A percentile compares a stretch with the other conserved stretches of the same genome.
These are phyloP conservation scores for Saxophila tyrrhenica DNA, from an alignment of 495 filamentous ascomycete species.

Conservation along the genomic window DNA sequence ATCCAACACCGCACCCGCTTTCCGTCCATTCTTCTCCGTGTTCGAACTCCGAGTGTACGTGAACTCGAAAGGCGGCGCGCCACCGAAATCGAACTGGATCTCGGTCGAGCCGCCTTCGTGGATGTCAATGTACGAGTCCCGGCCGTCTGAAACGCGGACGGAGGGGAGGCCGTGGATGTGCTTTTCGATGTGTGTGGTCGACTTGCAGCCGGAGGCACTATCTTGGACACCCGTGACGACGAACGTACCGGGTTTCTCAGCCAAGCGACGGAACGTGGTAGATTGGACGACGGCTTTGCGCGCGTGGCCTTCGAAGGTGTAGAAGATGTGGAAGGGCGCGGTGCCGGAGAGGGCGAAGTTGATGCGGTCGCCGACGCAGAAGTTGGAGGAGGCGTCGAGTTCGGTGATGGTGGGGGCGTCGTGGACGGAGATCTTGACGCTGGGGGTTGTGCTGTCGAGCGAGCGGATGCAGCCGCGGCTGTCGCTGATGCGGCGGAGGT, in stretches of 20 bases:
- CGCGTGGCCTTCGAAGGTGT: conserved; percentile 66
- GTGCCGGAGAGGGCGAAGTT: conserved; percentile 80
- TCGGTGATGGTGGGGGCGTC: conserved; percentile 83
- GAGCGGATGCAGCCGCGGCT: conserved; percentile 68
- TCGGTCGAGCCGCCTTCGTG: conserved; percentile 91
- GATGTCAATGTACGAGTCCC: conserved; percentile 70
- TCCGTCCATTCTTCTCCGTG: conserved; percentile 54
- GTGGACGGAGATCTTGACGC: conserved; percentile 77
- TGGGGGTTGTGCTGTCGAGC: conserved; percentile 48
- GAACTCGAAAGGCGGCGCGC: conserved; percentile 94
- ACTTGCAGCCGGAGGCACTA: conserved; percentile 70
- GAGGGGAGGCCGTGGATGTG: conserved; percentile 83
- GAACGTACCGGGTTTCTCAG: conserved; percentile 80
- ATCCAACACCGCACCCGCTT: conserved; percentile 59
- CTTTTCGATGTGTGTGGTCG: conserved; percentile 61
- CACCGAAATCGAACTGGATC: conserved; percentile 85
- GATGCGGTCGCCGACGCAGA: conserved; percentile 90
- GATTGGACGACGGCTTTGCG: conserved; percentile 66
- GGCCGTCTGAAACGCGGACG: conserved; percentile 75
- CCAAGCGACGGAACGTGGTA: conserved; percentile 79
- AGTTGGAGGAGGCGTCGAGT: conserved; percentile 75
- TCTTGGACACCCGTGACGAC: conserved; percentile 76
- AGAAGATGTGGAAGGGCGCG: conserved; percentile 84
- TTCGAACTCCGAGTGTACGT: conserved; percentile 89
- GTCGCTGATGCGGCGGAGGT: conserved; percentile 80